These are phyloP conservation scores for Malus hybrid DNA, from an alignment of 331 rosid species.

Conservation along the genomic window DNA sequence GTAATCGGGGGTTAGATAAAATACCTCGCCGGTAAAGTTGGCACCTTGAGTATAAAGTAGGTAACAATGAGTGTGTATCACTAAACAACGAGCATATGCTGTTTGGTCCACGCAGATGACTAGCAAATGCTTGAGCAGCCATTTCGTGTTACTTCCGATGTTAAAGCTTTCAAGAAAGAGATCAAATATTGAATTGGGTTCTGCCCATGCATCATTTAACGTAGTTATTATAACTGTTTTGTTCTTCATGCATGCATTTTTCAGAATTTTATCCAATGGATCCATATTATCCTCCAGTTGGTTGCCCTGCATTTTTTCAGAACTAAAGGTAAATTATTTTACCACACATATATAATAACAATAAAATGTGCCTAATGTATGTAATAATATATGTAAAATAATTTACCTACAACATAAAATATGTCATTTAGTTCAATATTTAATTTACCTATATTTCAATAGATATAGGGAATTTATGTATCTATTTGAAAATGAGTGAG, in stretches of 20 bases:
- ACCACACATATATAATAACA: no score
- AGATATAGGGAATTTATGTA: no score
- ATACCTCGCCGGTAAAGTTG: slow-evolving; percentile 55
- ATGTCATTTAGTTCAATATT: no score
- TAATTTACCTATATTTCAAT: no score
- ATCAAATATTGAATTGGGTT: slow-evolving; percentile 67
- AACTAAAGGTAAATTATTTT: no score
- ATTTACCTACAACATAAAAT: no score
- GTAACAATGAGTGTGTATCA: slow-evolving; percentile 54
- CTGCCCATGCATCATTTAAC: slow-evolving; percentile 85
- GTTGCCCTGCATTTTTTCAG: neutral
- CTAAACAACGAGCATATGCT: slow-evolving; percentile 57
- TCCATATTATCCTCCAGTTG: neutral
- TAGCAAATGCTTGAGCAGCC: slow-evolving; percentile 58
- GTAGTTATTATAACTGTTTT: slow-evolving; percentile 74
- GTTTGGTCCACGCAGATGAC: slow-evolving; percentile 61
- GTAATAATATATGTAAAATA: no score
- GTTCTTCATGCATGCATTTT: slow-evolving; percentile 47
- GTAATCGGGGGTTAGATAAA: slow-evolving; percentile 54
- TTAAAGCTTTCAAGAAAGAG: slow-evolving; percentile 66
- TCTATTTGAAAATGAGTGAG: no score
- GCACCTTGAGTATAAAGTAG: slow-evolving; percentile 33
- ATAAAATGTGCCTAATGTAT: no score
- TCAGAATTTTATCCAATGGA: slow-evolving; percentile 29
- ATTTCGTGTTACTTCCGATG: slow-evolving; percentile 45